Conservation (phyloP, 805 yeast species). For the Candida silvicultrix region DNA sequence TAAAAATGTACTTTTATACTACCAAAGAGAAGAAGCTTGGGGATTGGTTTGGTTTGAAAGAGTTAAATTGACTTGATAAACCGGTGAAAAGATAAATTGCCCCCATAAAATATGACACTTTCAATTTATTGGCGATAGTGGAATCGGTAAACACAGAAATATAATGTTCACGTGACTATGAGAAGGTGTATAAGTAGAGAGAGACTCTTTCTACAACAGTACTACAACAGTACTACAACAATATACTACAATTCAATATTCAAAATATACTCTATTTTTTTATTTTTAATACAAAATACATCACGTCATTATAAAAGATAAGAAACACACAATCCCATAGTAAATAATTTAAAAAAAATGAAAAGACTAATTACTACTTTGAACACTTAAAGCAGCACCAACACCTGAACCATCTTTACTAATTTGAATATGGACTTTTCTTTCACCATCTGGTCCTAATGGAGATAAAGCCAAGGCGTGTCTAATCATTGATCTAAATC, state of each 20-base stretch:
- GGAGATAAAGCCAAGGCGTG: constrained; percentile 69
- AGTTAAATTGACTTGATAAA: too few species aligned
- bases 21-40: too few species aligned
- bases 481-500: constrained; percentile 72
- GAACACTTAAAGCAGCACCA: constrained; percentile 89
- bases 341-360: too few species aligned
- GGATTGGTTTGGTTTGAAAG: too few species aligned
- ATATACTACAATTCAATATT: too few species aligned
- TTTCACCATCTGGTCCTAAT: constrained; percentile 68
- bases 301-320: neutral
- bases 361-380: neutral
- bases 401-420: constrained; percentile 97
- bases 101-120: neutral
- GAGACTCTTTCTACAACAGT: too few species aligned
- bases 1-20: too few species aligned
- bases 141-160: neutral
- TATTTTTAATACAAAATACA: neutral
- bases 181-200: too few species aligned
- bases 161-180: too few species aligned
- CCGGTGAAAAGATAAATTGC: too few species aligned
- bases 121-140: neutral
- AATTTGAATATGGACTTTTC: constrained; percentile 68
- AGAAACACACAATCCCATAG: neutral
- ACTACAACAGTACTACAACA: too few species aligned
- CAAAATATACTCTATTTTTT: too few species aligned